Evolutionary conservation across 208 protist genomes (phyloP), one percentile per base, ranked within the genome.

Genomic region (Trypanosoma lewisi): DNA sequence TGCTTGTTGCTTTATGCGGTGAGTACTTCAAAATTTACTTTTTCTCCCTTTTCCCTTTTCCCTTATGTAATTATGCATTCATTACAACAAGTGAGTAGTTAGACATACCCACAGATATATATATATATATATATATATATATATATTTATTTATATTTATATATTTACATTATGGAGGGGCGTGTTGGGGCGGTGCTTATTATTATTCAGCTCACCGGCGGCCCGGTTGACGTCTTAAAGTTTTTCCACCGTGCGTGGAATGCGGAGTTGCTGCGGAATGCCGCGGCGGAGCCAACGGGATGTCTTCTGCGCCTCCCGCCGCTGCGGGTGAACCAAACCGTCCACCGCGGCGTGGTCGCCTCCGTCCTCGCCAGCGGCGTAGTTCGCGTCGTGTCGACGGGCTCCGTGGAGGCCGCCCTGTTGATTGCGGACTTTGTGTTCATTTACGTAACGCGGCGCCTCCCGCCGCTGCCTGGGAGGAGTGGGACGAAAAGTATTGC

Each of bases 291-390:
- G 36, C 36, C 70, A 2, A 59, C 59, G 0, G 36, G 65, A 6
- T 80, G 68, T 39, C 37, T 69, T 28, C 36, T 83, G 14, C 72
- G 73, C 21, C 67, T 83, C 25, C 78, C 78, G n/a, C 57, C 70
- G 12, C 36, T 83, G 4, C 47, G 51, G 14, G 54, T 74, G 11
- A 36, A 52, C n/a, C 42, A 33, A 3, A 48, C 31, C 12, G 25
- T 80, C 3, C 70, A 62, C 64, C 59, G 28, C 31, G 75, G 75
- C 37, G 62, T 72, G 17, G 75, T 81, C 8, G 62, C 56, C 14
- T 63, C 56, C 30, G 39, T 81, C 2, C 52, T 67, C 2, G 7
- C 65, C 0, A 63, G 60, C 19, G 75, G 75, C 19, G 19, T 73
- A 5, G 19, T 73, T 4, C 67, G 69, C 37, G 23, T 77, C 14